phyloP scores from a whole-genome alignment of 2,329 filamentous ascomycete genomes.

The Colletotrichum tanaceti region DNA sequence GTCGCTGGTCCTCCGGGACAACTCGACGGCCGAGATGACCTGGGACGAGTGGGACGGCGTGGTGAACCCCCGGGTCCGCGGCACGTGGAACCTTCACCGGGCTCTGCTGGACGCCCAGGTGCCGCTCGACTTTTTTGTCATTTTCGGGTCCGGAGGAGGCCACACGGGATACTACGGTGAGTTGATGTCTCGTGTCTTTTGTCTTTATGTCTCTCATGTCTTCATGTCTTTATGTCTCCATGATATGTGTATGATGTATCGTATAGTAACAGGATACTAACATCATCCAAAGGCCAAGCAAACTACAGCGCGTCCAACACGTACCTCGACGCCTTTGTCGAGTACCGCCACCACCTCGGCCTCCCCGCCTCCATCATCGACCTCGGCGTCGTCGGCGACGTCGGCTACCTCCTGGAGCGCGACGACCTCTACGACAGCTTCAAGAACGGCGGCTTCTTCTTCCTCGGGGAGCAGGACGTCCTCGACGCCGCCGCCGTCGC shows the following conservation, averaged over 20 bases:
- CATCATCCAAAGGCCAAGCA: too few relatives aligned
- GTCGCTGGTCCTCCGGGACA: slow-evolving; percentile 18
- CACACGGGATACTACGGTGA: slow-evolving; percentile 51
- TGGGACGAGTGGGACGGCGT: slow-evolving; percentile 49
- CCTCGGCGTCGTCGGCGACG: slow-evolving; percentile 51
- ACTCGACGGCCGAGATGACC: slow-evolving; percentile 45
- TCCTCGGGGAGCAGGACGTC: slow-evolving; percentile 26
- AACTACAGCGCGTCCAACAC: slow-evolving; percentile 56
- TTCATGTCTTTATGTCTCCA: too few relatives aligned
- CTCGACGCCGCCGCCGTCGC: slow-evolving; percentile 14
- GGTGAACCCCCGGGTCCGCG: slow-evolving; percentile 52
- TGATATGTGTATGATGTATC: too few relatives aligned
- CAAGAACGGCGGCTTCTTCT: slow-evolving; percentile 16
- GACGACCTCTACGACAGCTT: slow-evolving; percentile 19
- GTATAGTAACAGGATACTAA: too few relatives aligned
- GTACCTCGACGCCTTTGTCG: slow-evolving; percentile 54
- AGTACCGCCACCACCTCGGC: slow-evolving; percentile 50
- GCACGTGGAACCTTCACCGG: slow-evolving; percentile 55
- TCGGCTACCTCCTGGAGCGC: slow-evolving; percentile 47
- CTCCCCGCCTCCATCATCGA: slow-evolving; percentile 55
- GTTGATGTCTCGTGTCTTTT: too few relatives aligned
- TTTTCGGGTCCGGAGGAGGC: slow-evolving; percentile 62
- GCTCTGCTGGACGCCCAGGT: slow-evolving; percentile 40
- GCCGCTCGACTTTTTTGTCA: slow-evolving; percentile 55
- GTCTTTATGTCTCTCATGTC: too few relatives aligned